These are phyloP conservation scores for Talaromyces rugulosus DNA, from an alignment of 2,329 filamentous ascomycete genomes.

Conservation along the genomic window DNA sequence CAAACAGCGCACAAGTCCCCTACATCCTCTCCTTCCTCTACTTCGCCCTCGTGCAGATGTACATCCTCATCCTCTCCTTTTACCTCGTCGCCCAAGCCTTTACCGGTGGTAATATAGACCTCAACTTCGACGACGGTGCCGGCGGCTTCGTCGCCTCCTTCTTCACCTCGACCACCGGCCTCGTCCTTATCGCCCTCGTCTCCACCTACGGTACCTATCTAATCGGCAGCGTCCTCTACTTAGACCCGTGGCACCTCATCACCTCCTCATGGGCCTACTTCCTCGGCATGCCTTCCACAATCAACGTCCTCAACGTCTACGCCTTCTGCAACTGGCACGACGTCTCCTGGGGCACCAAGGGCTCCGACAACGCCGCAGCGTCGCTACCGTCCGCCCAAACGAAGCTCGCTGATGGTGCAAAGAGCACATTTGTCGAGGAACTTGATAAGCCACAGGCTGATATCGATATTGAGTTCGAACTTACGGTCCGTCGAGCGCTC, in stretches of 20 bases:
- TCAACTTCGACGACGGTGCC: conserved; percentile 61
- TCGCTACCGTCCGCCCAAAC: conserved; percentile 85
- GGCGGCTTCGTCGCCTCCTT: conserved; percentile 71
- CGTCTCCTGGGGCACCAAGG: conserved; percentile 99
- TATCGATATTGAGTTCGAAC: conserved; percentile 95
- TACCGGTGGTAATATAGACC: conserved; percentile 52
- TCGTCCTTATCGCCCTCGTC: conserved; percentile 88
- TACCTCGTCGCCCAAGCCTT: conserved; percentile 87
- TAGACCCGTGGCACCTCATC: conserved; percentile 99
- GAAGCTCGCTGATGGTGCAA: conserved; percentile 59
- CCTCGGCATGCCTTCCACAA: conserved; percentile 90
- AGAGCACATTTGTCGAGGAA: conserved; percentile 72
- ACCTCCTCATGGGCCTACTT: conserved; percentile 94
- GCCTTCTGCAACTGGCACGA: conserved; percentile 99
- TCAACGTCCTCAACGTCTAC: conserved; percentile 99
- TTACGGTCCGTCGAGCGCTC: conserved; percentile 58
- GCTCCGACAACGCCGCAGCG: conserved; percentile 89
- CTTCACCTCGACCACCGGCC: conserved; percentile 76
- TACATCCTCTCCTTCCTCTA: conserved; percentile 87
- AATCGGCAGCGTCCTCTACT: conserved; percentile 91
- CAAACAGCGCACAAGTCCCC: conserved; percentile 54
- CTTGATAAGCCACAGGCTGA: conserved; percentile 95
- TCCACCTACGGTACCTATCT: conserved; percentile 97
- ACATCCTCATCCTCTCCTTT: conserved; percentile 80
- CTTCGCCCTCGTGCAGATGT: conserved; percentile 83